Evolutionary conservation across 768 basidiomycete genomes (phyloP), one percentile per base, ranked within the genome.

Genomic region (Amanita fuliginea): DNA sequence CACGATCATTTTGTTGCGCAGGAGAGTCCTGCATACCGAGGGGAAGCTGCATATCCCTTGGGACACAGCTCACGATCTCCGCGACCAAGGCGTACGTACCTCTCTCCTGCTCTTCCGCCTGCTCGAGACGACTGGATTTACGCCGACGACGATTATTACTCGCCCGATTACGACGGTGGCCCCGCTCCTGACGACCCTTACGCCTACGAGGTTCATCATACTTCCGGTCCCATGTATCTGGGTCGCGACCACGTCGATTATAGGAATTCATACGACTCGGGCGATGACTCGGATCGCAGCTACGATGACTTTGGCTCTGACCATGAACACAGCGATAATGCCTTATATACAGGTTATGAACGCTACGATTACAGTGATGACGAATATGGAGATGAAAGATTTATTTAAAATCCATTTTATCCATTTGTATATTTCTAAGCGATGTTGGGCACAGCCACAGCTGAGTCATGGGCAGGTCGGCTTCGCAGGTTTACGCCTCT

Each of bases 231-330:
- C 11, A 32, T 32, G 30, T 11, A 32, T 32, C 30, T 13, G 4
- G 32, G 32, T 32, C 32, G 22, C 32, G 11, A 28, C 19, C 13
- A 16, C 44, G 26, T 8, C 28, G 32, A 18, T 11, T 32, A 33
- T n/a, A n/a, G 13, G 32, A 11, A 30, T 11, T 10, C 22, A 26
- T 21, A 35, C 1, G 7, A 11, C 10, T 14, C 33, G 18, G 44
- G 24, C 33, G 9, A 33, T 14, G 44, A 46, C n/a, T 46, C 44
- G 18, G 44, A 34, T 11, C 19, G 19, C n/a, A 47, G 42, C 16
- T 36, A 70, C 66, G 14, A 73, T 65, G 42, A 86, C 72, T 59
- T 83, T 84, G 55, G 74, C 75, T 63, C 75, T 78, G 64, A 87
- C 83, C 46, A 72, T 65, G 54, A 86, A 59, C 11, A 86, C 71